Conservation (phyloP, 1,284 basidiomycete species). For the Cutaneotrichosporon curvatum region DNA sequence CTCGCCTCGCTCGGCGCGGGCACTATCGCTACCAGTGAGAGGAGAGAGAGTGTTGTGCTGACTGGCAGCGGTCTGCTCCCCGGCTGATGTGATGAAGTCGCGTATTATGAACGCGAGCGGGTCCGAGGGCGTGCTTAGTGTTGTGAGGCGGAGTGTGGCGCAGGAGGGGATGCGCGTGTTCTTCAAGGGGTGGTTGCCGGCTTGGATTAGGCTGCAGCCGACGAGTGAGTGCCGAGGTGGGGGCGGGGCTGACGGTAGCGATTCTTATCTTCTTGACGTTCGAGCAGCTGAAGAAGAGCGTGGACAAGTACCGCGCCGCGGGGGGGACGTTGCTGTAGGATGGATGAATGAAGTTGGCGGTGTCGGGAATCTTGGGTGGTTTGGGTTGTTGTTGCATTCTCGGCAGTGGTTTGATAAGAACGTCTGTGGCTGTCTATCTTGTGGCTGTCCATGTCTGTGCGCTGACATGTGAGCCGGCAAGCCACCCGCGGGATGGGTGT, state of each 20-base stretch:
- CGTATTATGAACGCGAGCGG: constrained; percentile 86
- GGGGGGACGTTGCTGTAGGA: constrained; percentile 21
- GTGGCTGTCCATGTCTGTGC: too few species aligned
- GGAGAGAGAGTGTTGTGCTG: too few species aligned
- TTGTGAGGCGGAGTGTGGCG: constrained; percentile 64
- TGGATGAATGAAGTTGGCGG: background rate
- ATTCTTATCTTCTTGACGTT: constrained; percentile 70
- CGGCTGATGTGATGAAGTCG: constrained; percentile 82
- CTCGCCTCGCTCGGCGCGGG: constrained; percentile 79
- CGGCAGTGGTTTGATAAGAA: too few species aligned
- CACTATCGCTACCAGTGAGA: constrained; percentile 71
- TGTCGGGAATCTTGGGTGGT: background rate
- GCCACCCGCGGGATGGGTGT: too few species aligned
- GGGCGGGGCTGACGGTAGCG: constrained; percentile 5
- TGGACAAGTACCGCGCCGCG: constrained; percentile 32
- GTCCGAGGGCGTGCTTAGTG: constrained; percentile 62
- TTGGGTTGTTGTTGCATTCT: too few species aligned
- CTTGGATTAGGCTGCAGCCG: constrained; percentile 73
- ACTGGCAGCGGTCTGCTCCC: constrained; percentile 78
- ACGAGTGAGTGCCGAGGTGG: constrained; percentile 47
- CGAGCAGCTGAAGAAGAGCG: constrained; percentile 51
- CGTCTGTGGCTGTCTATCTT: too few species aligned
- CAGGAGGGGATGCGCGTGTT: constrained; percentile 82
- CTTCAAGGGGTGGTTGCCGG: constrained; percentile 70
- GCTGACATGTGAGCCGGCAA: too few species aligned